Conservation (phyloP, 306 rosid genomes). For the Trifolium subterraneum region DNA sequence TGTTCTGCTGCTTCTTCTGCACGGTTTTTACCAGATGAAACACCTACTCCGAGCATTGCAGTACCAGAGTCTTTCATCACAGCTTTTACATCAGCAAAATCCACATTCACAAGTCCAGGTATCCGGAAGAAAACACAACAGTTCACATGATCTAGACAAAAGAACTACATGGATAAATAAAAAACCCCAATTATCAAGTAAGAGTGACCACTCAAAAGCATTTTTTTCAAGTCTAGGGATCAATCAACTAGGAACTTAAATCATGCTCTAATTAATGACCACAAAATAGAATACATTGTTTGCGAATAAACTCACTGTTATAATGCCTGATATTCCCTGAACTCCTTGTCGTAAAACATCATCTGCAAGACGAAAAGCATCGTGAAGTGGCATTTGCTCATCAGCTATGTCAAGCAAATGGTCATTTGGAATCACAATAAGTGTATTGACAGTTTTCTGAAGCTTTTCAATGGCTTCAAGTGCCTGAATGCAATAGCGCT, state of each 20-base stretch:
- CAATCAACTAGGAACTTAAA: conserved; percentile 3
- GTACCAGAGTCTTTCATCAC: conserved; percentile 99
- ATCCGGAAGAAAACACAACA: conserved; percentile 59
- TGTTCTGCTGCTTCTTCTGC: conserved; percentile 99
- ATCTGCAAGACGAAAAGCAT: conserved; percentile 95
- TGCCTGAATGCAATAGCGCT: conserved; percentile 93
- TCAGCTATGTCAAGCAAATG: conserved; percentile 97
- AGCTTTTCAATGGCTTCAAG: conserved; percentile 93
- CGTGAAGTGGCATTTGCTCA: conserved; percentile 97
- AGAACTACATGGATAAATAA: conserved; percentile 2
- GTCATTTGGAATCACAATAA: conserved; percentile 95
- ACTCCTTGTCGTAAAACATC: conserved; percentile 99
- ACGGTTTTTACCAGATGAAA: conserved; percentile 95
- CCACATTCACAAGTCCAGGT: conserved; percentile 99
- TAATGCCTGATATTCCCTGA: conserved; percentile 97
- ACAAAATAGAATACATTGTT: not conserved
- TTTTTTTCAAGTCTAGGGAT: conserved; percentile 3
- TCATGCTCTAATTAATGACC: not conserved
- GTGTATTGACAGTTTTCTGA: conserved; percentile 97
- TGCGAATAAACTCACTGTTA: conserved; percentile 69
- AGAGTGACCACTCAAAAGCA: not conserved
- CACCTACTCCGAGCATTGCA: conserved; percentile 99
- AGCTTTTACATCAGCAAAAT: conserved; percentile 98
- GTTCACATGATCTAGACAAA: conserved; percentile 20
- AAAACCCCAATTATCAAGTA: conserved; percentile 23